phyloP scores from a whole-genome alignment of 257 asterid genomes.

The Solanum ahanhuiri region DNA sequence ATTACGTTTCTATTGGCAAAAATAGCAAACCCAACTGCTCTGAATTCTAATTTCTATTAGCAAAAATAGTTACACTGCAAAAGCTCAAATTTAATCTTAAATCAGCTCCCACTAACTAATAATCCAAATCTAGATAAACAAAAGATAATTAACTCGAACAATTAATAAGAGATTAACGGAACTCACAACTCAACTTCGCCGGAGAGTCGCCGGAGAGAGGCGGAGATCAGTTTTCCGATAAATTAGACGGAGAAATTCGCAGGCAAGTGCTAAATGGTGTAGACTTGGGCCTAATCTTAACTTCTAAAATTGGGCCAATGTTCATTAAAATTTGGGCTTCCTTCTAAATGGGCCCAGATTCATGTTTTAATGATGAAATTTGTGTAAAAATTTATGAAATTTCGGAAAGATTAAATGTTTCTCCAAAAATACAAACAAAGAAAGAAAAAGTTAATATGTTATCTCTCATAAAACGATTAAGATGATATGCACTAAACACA shows the following conservation, averaged over 20 bases:
- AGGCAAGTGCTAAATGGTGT: background rate
- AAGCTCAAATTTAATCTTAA: background rate
- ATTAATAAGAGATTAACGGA: background rate
- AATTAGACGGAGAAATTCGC: background rate
- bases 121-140: background rate
- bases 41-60: background rate
- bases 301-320: background rate
- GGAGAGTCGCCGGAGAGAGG: background rate
- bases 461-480: background rate
- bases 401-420: background rate
- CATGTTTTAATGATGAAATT: background rate
- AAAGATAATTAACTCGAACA: background rate
- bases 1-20: background rate
- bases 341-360: background rate
- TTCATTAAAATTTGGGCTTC: background rate
- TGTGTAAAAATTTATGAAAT: background rate
- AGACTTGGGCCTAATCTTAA: background rate
- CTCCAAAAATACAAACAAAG: background rate
- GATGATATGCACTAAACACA: background rate
- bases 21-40: background rate
- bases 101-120: background rate
- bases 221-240: background rate
- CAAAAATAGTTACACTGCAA: background rate
- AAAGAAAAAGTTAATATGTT: too few relatives aligned
- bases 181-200: background rate